Evolutionary conservation across 1,284 basidiomycete species (phyloP).

Genomic region (Agroathelia rolfsii): DNA sequence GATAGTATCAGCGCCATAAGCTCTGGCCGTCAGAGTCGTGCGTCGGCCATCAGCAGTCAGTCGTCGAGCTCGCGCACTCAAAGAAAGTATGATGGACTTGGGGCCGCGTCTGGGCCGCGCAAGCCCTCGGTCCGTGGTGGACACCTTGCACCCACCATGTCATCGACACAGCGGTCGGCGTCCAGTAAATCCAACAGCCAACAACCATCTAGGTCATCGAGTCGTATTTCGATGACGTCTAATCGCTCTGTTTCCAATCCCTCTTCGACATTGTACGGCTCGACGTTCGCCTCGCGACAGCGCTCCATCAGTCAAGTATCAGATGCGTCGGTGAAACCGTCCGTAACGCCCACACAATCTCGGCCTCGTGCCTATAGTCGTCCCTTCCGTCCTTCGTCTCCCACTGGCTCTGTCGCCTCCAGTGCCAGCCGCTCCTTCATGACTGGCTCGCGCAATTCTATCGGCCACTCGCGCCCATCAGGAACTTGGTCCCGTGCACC

Average conservation of each 20-base stretch:
- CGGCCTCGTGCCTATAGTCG: constrained; percentile 24
- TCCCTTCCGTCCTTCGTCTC: constrained; percentile 30
- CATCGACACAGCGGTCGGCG: constrained; percentile 33
- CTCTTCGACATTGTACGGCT: constrained; percentile 35
- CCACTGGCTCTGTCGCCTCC: constrained; percentile 41
- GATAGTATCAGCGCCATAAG: constrained; percentile 51
- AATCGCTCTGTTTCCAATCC: constrained; percentile 26
- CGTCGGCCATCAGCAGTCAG: constrained; percentile 12
- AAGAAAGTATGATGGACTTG: too few species aligned
- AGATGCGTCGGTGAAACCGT: constrained; percentile 21
- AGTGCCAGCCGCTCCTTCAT: constrained; percentile 41
- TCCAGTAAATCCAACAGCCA: constrained; percentile 35
- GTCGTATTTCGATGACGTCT: constrained; percentile 20
- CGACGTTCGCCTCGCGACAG: constrained; percentile 76
- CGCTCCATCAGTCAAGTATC: constrained; percentile 57
- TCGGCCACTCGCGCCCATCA: constrained; percentile 27
- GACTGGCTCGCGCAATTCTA: constrained; percentile 14
- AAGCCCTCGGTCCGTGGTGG: constrained; percentile 27
- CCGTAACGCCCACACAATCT: constrained; percentile 23
- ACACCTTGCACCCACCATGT: constrained; percentile 37
- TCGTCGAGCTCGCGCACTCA: too few species aligned
- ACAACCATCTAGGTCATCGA: constrained; percentile 25
- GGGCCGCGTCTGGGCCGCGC: constrained; percentile 6
- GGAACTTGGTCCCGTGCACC: constrained; percentile 25
- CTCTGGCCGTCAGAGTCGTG: constrained; percentile 25